phyloP scores from a whole-genome alignment of 306 rosid species.

The Echinosophora koreensis region DNA sequence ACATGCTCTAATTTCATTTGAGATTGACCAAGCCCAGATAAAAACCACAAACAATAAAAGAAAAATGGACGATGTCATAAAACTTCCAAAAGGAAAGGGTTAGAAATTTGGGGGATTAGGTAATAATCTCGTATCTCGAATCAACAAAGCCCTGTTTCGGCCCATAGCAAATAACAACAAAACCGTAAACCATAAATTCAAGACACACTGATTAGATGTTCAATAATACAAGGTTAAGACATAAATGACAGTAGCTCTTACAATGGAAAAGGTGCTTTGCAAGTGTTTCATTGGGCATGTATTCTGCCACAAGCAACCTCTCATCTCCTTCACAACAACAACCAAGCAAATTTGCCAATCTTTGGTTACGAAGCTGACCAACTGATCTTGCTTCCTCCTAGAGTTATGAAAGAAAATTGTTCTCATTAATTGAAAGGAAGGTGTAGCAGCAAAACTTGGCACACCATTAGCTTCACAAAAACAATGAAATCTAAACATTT shows the following conservation, averaged over 20 bases:
- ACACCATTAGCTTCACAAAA: constrained; percentile 35
- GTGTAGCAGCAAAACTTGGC: not conserved
- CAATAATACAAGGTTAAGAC: constrained; percentile 14
- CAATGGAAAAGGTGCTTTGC: constrained; percentile 85
- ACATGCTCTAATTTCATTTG: not conserved
- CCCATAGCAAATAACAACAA: no score
- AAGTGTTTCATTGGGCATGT: constrained; percentile 85
- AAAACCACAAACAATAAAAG: not conserved
- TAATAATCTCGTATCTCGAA: constrained; percentile 7
- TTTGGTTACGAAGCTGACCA: constrained; percentile 83
- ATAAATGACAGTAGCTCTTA: constrained; percentile 48
- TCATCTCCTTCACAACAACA: constrained; percentile 81
- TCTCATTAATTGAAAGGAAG: constrained; percentile 34
- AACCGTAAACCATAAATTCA: constrained; percentile 5
- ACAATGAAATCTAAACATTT: constrained; percentile 13
- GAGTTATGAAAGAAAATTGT: constrained; percentile 32
- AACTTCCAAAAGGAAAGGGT: constrained; percentile 8
- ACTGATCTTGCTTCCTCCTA: constrained; percentile 85
- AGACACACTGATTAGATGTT: constrained; percentile 3
- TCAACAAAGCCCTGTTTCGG: no score
- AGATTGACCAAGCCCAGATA: constrained; percentile 7
- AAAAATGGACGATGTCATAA: constrained; percentile 9
- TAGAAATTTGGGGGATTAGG: constrained; percentile 18
- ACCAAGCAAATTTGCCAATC: constrained; percentile 79
- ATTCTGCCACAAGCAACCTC: constrained; percentile 86